Base-by-base conservation (phyloP, 345 rosid species). In the Tarenaya hassleriana region DNA sequence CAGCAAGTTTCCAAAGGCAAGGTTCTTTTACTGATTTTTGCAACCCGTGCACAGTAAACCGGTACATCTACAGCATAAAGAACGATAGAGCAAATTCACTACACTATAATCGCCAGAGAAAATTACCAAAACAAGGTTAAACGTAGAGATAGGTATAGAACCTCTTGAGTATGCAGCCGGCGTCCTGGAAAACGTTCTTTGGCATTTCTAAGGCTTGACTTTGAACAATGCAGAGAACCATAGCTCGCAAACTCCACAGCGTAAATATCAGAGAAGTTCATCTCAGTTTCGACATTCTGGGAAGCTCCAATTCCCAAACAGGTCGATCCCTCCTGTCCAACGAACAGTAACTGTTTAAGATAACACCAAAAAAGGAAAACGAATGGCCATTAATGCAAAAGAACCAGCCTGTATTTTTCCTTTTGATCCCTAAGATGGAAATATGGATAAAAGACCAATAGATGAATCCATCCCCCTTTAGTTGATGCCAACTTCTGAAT, bases 181-280 rank as follows among this genome's bases (percentile, higher is more conserved):
- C 56, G 74, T 24, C 61, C 72, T 20, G 61, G 46, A 55, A 80
- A 62, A 61, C 60, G 55, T 51, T 73, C 74, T 34, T 72, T 73
- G 39, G 72, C 79, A 70, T 59, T 64, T 16, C 68, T 46, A 62
- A 38, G 55, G 15, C 62, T 50, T 10, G 58, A 52, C 37, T 65
- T 58, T 29, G 66, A 64, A 65, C 69, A 73, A 63, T 52, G 81
- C 53, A 73, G 51, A 17, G 55, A 44, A 35, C 79, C 83, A 19
- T 68, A 46, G 52, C 58, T 60, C 11, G 38, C 50, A 32, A 80
- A 66, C 77, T 86, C 96, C 41, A 77, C 85, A 42, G 82, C 83
- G 71, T 91, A 91, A 20, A 76, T 57, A 62, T 87, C 91, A 56
- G 77, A 69, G 64, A 86, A 72, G 10, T 56, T 69, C 50, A 84